Base-by-base conservation (phyloP, 2,329 filamentous ascomycete species). In the Diaporthe helianthi region DNA sequence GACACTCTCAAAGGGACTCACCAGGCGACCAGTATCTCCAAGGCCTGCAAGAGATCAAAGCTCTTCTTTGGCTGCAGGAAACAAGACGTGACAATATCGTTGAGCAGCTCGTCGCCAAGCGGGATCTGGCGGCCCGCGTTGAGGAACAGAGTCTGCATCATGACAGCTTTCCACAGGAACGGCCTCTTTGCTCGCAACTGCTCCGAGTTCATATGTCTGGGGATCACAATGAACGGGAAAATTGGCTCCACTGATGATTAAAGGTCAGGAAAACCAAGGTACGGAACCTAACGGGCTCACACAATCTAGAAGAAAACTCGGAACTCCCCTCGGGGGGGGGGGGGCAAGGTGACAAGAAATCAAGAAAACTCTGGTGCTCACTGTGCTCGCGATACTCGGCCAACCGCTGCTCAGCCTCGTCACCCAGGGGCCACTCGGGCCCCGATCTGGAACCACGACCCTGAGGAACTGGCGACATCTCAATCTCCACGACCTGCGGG, bases 131-230 rank as follows among this genome's bases (percentile, higher is more conserved):
- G 78, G 31, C 75, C 67, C 0, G 83, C 83, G 54, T 86, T 81
- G 1, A 80, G 77, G 60, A 83, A 79, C 68, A 76, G 78, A 22
- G 79, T 76, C 60, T 78, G 78, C 75, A 86, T 80, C 81, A 86
- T 85, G 71, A 83, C 74, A 4, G 79, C 82, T 73, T 84, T 85
- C 83, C 84, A 87, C 49, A 86, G 71, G 49, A 83, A 82, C 26
- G 84, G 84, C 7, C 80, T 76, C 69, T 79, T 70, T 31, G 74
- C 73, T 31, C 77, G 78, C 53, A 86, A 75, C 71, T 81, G 75
- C 2, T 74, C 73, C 1, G 82, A 77, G 4, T 74, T 75, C 72
- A 83, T 72, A 53, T 77, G 71, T 29, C 73, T 71, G 0, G 83
- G 80, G 5, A 85, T 75, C 17, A 82, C 72, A 10, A 84, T 81